These are phyloP conservation scores for Auriscalpium orientale DNA, from an alignment of 768 basidiomycete genomes.

Conservation along the genomic window DNA sequence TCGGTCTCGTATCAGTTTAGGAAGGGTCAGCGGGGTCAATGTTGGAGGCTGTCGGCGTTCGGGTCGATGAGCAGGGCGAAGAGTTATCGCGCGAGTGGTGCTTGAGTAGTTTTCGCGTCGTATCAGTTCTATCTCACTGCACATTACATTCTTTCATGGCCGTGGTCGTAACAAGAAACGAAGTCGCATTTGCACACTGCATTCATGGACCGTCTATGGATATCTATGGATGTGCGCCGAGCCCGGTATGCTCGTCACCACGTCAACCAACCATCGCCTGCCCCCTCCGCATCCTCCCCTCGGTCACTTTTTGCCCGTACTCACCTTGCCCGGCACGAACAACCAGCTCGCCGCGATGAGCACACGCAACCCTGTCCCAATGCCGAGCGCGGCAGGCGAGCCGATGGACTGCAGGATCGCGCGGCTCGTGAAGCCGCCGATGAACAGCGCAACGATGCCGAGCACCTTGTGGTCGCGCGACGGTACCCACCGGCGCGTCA, in stretches of 20 bases:
- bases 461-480: constrained; percentile 68
- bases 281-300: neutral
- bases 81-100: neutral
- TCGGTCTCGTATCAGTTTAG: neutral
- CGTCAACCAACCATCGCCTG: neutral
- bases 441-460: constrained; percentile 60
- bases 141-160: too few relatives aligned
- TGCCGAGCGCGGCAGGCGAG: constrained; percentile 55
- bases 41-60: neutral
- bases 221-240: too few relatives aligned
- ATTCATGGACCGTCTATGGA: too few relatives aligned
- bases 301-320: neutral
- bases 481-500: constrained; percentile 38
- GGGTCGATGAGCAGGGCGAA: neutral
- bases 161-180: too few relatives aligned
- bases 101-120: neutral
- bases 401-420: constrained; percentile 54
- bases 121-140: neutral
- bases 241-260: neutral
- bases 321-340: constrained; percentile 42
- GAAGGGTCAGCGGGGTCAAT: neutral
- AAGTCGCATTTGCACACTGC: too few relatives aligned
- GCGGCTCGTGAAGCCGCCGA: constrained; percentile 66
- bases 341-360: constrained; percentile 60
- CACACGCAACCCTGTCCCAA: constrained; percentile 56